Percentiles rank a stretch among this genome's conserved stretches.
Conservation (phyloP, 2,329 filamentous ascomycete genomes). For the Herpotrichia juniperi region DNA sequence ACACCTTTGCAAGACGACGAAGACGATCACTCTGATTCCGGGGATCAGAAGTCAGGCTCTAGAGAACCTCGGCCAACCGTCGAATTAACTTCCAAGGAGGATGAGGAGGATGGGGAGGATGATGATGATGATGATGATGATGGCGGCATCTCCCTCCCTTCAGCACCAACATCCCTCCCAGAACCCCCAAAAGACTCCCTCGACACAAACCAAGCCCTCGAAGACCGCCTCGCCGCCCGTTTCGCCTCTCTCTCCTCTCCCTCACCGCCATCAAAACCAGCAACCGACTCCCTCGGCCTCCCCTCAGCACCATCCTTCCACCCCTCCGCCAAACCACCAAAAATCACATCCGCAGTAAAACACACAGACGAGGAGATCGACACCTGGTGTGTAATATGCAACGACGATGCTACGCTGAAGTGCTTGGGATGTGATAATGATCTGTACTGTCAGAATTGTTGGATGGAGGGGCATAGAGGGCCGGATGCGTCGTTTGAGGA, state of each 20-base stretch:
- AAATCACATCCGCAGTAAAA: constrained; percentile 12
- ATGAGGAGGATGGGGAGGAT: neutral
- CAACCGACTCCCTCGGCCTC: constrained; percentile 40
- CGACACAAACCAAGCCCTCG: constrained; percentile 39
- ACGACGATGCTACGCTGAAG: constrained; percentile 74
- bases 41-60: constrained; percentile 6
- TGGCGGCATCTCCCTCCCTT: constrained; percentile 45
- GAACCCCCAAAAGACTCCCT: constrained; percentile 15
- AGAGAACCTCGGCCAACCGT: neutral
- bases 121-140: constrained; percentile 15
- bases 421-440: constrained; percentile 75
- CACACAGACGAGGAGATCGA: constrained; percentile 72
- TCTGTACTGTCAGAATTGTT: constrained; percentile 78
- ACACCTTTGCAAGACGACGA: constrained; percentile 25
- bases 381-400: constrained; percentile 82
- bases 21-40: constrained; percentile 5
- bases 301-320: constrained; percentile 55
- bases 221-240: constrained; percentile 53
- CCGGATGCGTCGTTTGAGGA: constrained; percentile 74
- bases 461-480: constrained; percentile 79
- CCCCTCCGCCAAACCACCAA: constrained; percentile 45
- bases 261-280: constrained; percentile 21
- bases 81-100: neutral
- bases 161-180: constrained; percentile 46
- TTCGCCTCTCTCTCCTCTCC: constrained; percentile 52